Evolutionary conservation across 345 rosid genomes (phyloP).

Genomic region (Rubroshorea leprosula): DNA sequence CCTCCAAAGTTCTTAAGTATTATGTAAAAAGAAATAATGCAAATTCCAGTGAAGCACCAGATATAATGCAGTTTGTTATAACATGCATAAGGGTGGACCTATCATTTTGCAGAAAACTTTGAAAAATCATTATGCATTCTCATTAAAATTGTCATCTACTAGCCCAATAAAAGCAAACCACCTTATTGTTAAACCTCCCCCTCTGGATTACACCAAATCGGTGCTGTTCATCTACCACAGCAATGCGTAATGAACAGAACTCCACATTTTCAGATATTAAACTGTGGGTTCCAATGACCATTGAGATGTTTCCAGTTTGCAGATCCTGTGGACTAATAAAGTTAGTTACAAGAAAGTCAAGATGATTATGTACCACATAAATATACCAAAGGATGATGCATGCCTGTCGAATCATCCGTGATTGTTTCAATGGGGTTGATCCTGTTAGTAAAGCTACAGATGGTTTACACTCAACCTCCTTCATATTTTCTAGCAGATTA

Average conservation of each 20-base stretch:
- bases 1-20: too few species aligned
- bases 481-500: slow-evolving; percentile 62
- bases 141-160: neutral
- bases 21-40: too few species aligned
- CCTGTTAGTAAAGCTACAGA: slow-evolving; percentile 86
- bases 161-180: slow-evolving; percentile 27
- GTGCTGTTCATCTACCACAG: slow-evolving; percentile 97
- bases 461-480: slow-evolving; percentile 53
- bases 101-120: neutral
- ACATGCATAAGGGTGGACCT: slow-evolving; percentile 3
- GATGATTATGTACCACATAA: slow-evolving; percentile 14
- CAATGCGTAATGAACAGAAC: slow-evolving; percentile 78
- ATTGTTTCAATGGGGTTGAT: slow-evolving; percentile 71
- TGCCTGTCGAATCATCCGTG: slow-evolving; percentile 85
- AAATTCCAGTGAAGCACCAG: too few species aligned
- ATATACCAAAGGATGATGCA: slow-evolving; percentile 24
- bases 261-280: slow-evolving; percentile 82
- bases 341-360: slow-evolving; percentile 20
- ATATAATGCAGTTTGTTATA: neutral
- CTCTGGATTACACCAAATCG: slow-evolving; percentile 98
- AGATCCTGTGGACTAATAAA: slow-evolving; percentile 49
- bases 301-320: slow-evolving; percentile 69
- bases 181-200: slow-evolving; percentile 96
- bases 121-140: neutral
- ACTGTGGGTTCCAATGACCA: slow-evolving; percentile 94